These are phyloP conservation scores for Rhizomucor pusillus DNA, from an alignment of 371 early-diverging fungal species.

Conservation along the genomic window DNA sequence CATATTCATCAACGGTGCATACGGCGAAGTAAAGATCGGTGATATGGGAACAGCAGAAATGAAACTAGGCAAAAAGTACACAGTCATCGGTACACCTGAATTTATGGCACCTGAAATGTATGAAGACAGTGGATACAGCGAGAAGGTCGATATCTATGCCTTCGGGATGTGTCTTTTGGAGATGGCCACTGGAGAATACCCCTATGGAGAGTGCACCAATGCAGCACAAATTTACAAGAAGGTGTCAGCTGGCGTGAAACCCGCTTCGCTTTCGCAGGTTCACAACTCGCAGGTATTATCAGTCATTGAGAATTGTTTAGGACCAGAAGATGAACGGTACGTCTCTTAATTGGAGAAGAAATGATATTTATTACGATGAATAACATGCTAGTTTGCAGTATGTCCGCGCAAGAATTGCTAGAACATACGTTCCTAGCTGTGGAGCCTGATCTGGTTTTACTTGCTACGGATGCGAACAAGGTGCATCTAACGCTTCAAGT, in stretches of 20 bases:
- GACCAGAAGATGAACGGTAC: conserved; percentile 52
- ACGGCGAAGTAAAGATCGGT: conserved; percentile 82
- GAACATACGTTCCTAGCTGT: conserved; percentile 49
- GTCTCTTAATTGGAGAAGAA: too few species aligned
- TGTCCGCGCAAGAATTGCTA: conserved; percentile 51
- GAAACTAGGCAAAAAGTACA: conserved; percentile 72
- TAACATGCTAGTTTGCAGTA: conserved; percentile 12
- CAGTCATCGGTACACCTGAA: conserved; percentile 79
- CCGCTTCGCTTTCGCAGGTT: conserved; percentile 56
- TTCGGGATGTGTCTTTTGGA: conserved; percentile 85
- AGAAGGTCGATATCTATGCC: conserved; percentile 81
- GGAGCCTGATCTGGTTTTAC: conserved; percentile 62
- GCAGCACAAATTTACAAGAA: conserved; percentile 76
- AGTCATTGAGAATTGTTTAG: conserved; percentile 67
- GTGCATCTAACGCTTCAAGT: conserved; percentile 67
- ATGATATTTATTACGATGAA: background rate
- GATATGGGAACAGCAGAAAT: conserved; percentile 81
- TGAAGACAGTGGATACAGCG: conserved; percentile 73
- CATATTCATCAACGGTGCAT: conserved; percentile 80
- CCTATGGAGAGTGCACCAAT: conserved; percentile 78
- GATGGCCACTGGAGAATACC: conserved; percentile 77
- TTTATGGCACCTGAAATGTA: conserved; percentile 83
- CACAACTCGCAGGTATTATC: conserved; percentile 61
- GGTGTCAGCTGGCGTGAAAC: conserved; percentile 63
- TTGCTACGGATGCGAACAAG: conserved; percentile 50